Evolutionary conservation across 345 rosid species (phyloP).

Genomic region (Citrus maxima): DNA sequence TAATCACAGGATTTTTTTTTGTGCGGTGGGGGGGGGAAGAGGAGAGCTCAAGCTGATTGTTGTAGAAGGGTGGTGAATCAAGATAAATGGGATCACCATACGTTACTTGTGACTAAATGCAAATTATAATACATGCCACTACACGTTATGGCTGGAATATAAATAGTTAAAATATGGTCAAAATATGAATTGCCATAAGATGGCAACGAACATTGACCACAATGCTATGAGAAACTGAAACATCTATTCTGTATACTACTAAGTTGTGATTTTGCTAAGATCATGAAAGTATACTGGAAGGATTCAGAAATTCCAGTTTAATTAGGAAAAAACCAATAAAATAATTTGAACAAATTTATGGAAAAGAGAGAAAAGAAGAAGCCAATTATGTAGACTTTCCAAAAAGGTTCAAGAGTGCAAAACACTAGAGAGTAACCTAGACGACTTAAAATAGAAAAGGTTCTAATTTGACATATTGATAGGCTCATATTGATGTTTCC

Average conservation of each 20-base stretch:
- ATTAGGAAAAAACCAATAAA: background rate
- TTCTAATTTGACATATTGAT: background rate
- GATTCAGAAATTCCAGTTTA: background rate
- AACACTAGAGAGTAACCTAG: background rate
- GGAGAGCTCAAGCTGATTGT: background rate
- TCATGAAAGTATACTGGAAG: background rate
- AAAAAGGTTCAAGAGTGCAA: background rate
- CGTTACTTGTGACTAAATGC: background rate
- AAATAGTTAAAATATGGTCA: background rate
- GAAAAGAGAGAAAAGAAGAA: background rate
- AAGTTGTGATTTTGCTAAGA: background rate
- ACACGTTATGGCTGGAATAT: background rate
- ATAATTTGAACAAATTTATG: no score
- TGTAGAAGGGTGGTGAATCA: background rate
- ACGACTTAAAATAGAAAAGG: background rate
- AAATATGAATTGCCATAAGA: background rate
- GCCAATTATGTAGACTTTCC: background rate
- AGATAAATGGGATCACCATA: background rate
- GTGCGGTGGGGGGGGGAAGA: no score
- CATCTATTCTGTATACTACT: background rate
- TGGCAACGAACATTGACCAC: background rate
- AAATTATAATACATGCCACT: background rate
- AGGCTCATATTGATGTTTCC: background rate
- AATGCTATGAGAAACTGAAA: background rate
- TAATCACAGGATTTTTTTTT: background rate